These are phyloP conservation scores for Fraxinus sp. DNA, from an alignment of 305 asterid genomes.

Conservation along the genomic window DNA sequence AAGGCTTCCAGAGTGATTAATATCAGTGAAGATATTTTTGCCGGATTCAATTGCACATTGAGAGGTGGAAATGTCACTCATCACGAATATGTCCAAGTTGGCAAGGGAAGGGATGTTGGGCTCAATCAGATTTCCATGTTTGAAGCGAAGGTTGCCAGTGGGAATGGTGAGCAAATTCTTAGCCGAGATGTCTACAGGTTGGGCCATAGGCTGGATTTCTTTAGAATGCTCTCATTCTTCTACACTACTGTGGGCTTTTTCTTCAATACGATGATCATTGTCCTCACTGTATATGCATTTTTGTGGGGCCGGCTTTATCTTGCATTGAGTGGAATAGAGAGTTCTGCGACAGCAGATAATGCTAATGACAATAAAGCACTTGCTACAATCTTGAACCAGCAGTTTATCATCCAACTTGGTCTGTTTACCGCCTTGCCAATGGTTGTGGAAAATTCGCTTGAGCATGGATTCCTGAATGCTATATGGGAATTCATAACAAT, in stretches of 20 bases:
- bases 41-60: conserved; percentile 68
- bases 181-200: conserved; percentile 62
- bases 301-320: conserved; percentile 70
- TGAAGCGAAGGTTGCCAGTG: conserved; percentile 71
- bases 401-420: conserved; percentile 64
- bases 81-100: conserved; percentile 68
- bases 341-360: conserved; percentile 31
- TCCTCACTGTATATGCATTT: conserved; percentile 62
- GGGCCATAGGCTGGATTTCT: conserved; percentile 67
- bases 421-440: conserved; percentile 62
- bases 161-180: conserved; percentile 62
- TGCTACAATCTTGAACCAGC: conserved; percentile 62
- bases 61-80: conserved; percentile 67
- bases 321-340: conserved; percentile 64
- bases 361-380: conserved; percentile 53
- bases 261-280: conserved; percentile 62
- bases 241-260: conserved; percentile 61
- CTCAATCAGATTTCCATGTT: conserved; percentile 63
- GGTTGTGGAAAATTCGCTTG: conserved; percentile 65
- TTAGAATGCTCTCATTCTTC: conserved; percentile 67
- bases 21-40: conserved; percentile 68
- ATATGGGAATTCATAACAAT: conserved; percentile 62
- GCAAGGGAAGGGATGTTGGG: conserved; percentile 73
- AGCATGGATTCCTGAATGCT: conserved; percentile 61
- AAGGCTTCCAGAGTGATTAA: conserved; percentile 65